Evolutionary conservation across 768 basidiomycete genomes (phyloP), one percentile per base, ranked within the genome.

Genomic region (Lanmaoa rubissima): DNA sequence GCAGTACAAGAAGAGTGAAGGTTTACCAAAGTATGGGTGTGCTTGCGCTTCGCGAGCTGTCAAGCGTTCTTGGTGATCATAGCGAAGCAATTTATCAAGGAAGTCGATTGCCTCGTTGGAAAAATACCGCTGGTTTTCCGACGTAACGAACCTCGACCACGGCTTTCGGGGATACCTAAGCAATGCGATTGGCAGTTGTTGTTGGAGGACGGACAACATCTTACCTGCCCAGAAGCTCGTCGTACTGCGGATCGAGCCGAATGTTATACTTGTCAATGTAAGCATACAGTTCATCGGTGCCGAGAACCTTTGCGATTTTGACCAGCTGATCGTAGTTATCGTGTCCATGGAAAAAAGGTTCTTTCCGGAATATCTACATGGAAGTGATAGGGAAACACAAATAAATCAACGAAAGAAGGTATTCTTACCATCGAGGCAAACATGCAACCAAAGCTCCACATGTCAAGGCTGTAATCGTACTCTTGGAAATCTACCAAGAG

Each of bases 361-460:
- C 96, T 73, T 98, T 98, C 64, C 96, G 86, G 84, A 98, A 98
- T 67, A 98, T 98, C 95, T 98, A 62, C 21, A 52, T 32, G 41
- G 43, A 40, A 42, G 26, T 26, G 55, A 31, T 54, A 47, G 48
- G 40, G 14, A 52, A 48, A 49, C 26, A 40, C 12, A 44, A 31
- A 41, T 12, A 26, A 54, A 52, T n/a, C 7, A 34, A 50, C 12
- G n/a, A 5, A 41, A 12, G 9, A 41, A 44, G 19, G 38, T 65
- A 19, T 41, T 35, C 81, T 63, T 69, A 96, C 95, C 96, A 98
- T 98, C 17, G 92, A 94, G 10, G 96, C 96, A 73, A 96, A 97
- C 94, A 96, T 98, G 71, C 96, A 98, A 17, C 96, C 96, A 68
- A 91, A 87, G 76, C 92, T 94, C 96, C 96, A 98, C 92, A 98